Conservation (phyloP, 768 basidiomycete genomes). For the Clitopilus hobsonii region DNA sequence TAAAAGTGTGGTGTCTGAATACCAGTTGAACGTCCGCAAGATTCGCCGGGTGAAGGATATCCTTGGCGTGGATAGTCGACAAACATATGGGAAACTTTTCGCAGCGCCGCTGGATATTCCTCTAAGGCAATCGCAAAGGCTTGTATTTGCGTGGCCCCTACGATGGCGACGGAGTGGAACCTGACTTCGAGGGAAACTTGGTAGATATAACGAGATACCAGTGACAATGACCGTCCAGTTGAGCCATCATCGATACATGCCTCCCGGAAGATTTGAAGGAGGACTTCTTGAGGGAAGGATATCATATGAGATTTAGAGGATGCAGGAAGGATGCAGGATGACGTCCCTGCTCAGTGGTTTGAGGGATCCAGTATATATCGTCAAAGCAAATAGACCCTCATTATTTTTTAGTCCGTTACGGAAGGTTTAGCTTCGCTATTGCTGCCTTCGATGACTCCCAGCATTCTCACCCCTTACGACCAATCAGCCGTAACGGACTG, state of each 20-base stretch:
- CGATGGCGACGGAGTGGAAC: conserved; percentile 24
- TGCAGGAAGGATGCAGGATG: no score
- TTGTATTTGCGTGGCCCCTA: conserved; percentile 18
- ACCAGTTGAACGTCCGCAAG: not conserved
- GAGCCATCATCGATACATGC: conserved; percentile 31
- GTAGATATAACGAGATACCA: conserved; percentile 26
- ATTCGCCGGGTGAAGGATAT: conserved; percentile 1
- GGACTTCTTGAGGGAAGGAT: conserved; percentile 22
- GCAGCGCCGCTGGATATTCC: conserved; percentile 12
- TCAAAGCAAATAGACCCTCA: not conserved
- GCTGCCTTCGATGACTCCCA: not conserved
- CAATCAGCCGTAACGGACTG: not conserved
- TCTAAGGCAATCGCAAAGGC: conserved; percentile 18
- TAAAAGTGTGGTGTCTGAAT: not conserved
- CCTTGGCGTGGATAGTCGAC: conserved; percentile 10
- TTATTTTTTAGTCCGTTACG: not conserved
- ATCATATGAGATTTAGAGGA: not conserved
- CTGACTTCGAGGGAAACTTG: conserved; percentile 18
- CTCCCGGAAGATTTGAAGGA: conserved; percentile 21
- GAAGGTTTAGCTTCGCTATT: not conserved
- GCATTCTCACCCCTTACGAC: not conserved
- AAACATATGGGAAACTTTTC: conserved; percentile 24
- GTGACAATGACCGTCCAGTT: conserved; percentile 30
- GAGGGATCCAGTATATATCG: not conserved
- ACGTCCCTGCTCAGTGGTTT: no score